These are phyloP conservation scores for Craspedostauros australis DNA, from an alignment of 108 stramenopile genomes.

Conservation along the genomic window DNA sequence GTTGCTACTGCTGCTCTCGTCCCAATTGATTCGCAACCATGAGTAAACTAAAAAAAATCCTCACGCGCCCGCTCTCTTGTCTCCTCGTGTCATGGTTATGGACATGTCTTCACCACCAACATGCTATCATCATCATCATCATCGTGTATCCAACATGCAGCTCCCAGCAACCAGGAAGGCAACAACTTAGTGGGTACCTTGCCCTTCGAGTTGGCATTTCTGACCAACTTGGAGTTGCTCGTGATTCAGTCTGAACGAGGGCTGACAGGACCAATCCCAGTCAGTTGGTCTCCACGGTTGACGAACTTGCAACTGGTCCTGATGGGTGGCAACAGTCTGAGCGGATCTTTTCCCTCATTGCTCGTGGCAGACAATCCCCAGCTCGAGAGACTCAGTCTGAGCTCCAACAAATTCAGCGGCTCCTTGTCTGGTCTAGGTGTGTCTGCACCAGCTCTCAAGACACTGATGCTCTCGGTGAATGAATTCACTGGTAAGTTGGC, in stretches of 20 bases:
- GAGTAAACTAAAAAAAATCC: no score
- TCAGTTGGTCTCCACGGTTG: constrained; percentile 9
- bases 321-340: constrained; percentile 8
- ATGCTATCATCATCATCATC: no score
- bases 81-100: no score
- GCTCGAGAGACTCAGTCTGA: neutral
- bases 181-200: constrained; percentile 21
- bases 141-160: no score
- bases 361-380: constrained; percentile 6
- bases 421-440: no score
- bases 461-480: no score
- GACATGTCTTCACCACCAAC: no score
- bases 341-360: constrained; percentile 18
- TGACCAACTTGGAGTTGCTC: constrained; percentile 10
- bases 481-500: no score
- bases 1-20: no score
- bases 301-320: constrained; percentile 4
- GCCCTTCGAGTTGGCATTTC: constrained; percentile 15
- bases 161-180: neutral
- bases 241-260: constrained; percentile 4
- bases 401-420: constrained; percentile 10
- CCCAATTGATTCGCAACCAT: no score
- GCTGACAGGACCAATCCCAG: constrained; percentile 20
- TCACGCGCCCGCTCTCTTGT: no score
- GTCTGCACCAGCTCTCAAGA: no score